Evolutionary conservation across 768 basidiomycete genomes (phyloP), one percentile per base, ranked within the genome.

Genomic region (Agaricus blazei): DNA sequence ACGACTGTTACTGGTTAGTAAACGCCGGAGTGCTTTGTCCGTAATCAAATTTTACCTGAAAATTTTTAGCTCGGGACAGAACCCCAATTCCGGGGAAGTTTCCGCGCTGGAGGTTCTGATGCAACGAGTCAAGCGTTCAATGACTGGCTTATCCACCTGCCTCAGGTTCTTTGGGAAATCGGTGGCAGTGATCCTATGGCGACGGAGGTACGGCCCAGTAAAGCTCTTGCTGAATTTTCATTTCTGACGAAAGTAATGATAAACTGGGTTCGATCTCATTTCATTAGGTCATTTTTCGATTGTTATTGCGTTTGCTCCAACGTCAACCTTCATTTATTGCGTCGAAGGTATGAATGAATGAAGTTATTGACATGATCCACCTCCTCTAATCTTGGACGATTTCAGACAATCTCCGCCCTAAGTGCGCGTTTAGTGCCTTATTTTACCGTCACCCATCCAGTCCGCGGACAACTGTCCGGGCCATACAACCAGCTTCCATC

Each of bases 121-220:
- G 65, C 61, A 48, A 60, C 68, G 53, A 58, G 65, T 60, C 56
- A 61, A 31, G 74, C 69, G 50, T 68, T 87, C 38, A 70, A 75
- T 49, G 78, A 78, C 23, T 97, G 94, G 93, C 60, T 93, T 15
- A 67, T 78, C 27, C 83, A 88, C 59, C 77, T 97, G 43, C 92
- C 94, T 0, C 87, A 83, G 68, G 77, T 78, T 5, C 72, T 98
- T 3, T 98, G 95, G 95, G 94, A 98, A 67, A 68, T 88, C 9
- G 87, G 87, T 3, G 69, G 68, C 9, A 79, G 68, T 51, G 81
- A 90, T 64, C 65, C 78, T 15, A 60, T 67, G 1, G 70, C 78
- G 3, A 84, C 85, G 0, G 83, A 90, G 79, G 92, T 89, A 49
- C 60, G 75, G 42, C 9, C 34, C 28, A 46, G 46, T 38, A 24